These are phyloP conservation scores for Purshia tridentata DNA, from an alignment of 306 rosid genomes.

Conservation along the genomic window DNA sequence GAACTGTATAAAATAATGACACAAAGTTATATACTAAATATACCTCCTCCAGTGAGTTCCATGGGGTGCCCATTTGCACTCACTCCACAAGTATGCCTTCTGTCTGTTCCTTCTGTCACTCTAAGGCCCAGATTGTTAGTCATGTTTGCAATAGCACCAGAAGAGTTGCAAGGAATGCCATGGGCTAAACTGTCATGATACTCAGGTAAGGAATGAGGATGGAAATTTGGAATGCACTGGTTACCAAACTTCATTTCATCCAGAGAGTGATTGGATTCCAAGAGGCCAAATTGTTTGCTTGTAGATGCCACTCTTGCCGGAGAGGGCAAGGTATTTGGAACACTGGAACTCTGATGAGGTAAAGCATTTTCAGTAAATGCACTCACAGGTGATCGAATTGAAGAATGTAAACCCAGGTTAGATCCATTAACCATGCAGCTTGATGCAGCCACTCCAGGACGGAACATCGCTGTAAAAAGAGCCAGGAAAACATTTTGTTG, in stretches of 20 bases:
- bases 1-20: background rate
- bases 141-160: constrained; percentile 40
- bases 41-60: constrained; percentile 70
- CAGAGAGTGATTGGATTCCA: constrained; percentile 39
- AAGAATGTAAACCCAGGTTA: constrained; percentile 49
- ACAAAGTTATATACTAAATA: constrained; percentile 21
- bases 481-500: constrained; percentile 26
- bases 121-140: constrained; percentile 50
- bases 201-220: constrained; percentile 77
- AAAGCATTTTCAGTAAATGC: constrained; percentile 42
- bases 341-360: constrained; percentile 44
- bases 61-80: constrained; percentile 46
- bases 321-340: constrained; percentile 39
- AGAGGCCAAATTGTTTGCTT: constrained; percentile 36
- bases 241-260: constrained; percentile 44
- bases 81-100: constrained; percentile 50
- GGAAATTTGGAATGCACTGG: constrained; percentile 46
- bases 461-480: constrained; percentile 33
- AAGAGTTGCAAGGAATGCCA: constrained; percentile 46
- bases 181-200: constrained; percentile 53
- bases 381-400: constrained; percentile 37
- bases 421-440: constrained; percentile 53
- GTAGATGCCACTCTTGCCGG: constrained; percentile 46
- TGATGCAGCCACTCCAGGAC: constrained; percentile 50
- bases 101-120: constrained; percentile 46